Evolutionary conservation across 768 basidiomycete species (phyloP), one percentile per base, ranked within the genome.

Genomic region (Kwoniella bestiolae): DNA sequence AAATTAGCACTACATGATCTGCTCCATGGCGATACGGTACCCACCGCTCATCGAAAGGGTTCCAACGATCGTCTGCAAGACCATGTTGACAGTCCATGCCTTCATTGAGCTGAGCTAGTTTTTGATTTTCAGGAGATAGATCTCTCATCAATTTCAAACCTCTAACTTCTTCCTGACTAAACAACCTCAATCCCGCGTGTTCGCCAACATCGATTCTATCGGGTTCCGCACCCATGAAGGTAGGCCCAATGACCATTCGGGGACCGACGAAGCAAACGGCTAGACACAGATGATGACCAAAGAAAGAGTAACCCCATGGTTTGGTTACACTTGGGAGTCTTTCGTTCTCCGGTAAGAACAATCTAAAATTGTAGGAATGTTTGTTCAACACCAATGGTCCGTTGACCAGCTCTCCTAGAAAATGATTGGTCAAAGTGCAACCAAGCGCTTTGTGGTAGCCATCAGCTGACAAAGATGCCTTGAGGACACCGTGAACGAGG

Each of bases 271-370:
- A 74, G 32, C 66, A 66, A 53, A 78, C 73, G 34, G 74, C 63
- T 26, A 78, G 58, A 59, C 77, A 78, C 7, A 78, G 70, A 65
- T 78, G 77, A 50, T 78, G 77, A 16, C 77, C 77, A 56, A 76
- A 78, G 56, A 78, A 73, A 11, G 71, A 66, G 34, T 50, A 78
- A 0, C 77, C 77, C 77, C 77, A 76, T 4, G 73, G 73, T 1
- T 31, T 51, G 9, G 67, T 69, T 9, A 65, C 50, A 11, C 60
- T 68, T 3, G 71, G 71, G 6, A 18, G n/a, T 4, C 63, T 41
- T 12, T 46, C 44, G 5, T 63, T 60, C 9, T 60, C 26, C 4
- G 47, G 53, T 16, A 63, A 47, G 44, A 74, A 73, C 18, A 74
- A 60, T 25, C 73, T 66, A 45, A 78, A 73, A 59, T 78, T 78